These are phyloP conservation scores for Pythium grandisporangium DNA, from an alignment of 352 stramenopile species.

Conservation along the genomic window DNA sequence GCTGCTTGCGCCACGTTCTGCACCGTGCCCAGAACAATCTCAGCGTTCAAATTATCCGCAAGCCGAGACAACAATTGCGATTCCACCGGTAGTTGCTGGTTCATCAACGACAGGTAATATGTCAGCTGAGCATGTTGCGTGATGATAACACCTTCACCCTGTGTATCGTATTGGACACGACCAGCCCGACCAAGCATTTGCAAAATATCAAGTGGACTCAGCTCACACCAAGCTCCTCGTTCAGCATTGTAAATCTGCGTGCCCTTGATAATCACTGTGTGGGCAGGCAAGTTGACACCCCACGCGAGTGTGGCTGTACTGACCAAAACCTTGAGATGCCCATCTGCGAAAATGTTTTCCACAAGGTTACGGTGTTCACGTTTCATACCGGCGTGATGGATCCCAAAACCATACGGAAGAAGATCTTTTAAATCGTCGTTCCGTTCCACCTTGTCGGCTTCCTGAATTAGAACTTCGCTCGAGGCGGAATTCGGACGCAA, in stretches of 20 bases:
- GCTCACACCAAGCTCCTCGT: slow-evolving; percentile 96
- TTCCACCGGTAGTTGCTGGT: slow-evolving; percentile 99
- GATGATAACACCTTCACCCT: slow-evolving; percentile 99
- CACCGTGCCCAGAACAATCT: slow-evolving; percentile 97
- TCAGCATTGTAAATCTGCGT: slow-evolving; percentile 99
- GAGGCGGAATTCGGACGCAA: slow-evolving; percentile 80
- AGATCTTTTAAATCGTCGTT: slow-evolving; percentile 98
- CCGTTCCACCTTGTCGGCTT: slow-evolving; percentile 88
- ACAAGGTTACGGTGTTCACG: slow-evolving; percentile 96
- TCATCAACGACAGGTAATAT: slow-evolving; percentile 99
- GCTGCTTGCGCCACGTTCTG: slow-evolving; percentile 93
- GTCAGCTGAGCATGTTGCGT: slow-evolving; percentile 98
- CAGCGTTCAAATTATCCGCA: slow-evolving; percentile 98
- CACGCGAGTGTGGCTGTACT: slow-evolving; percentile 99
- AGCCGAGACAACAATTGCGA: slow-evolving; percentile 96
- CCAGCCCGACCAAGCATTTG: slow-evolving; percentile 99
- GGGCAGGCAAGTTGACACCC: slow-evolving; percentile 99
- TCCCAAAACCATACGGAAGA: slow-evolving; percentile 97
- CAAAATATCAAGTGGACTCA: slow-evolving; percentile 97
- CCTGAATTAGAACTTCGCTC: slow-evolving; percentile 90
- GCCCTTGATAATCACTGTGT: slow-evolving; percentile 99
- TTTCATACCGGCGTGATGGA: slow-evolving; percentile 99
- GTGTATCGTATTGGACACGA: slow-evolving; percentile 97
- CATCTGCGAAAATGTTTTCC: slow-evolving; percentile 97
- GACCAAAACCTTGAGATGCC: slow-evolving; percentile 95